Base-by-base conservation (phyloP, 176 grass and related monocot genomes). In the Zoysia pacifica region DNA sequence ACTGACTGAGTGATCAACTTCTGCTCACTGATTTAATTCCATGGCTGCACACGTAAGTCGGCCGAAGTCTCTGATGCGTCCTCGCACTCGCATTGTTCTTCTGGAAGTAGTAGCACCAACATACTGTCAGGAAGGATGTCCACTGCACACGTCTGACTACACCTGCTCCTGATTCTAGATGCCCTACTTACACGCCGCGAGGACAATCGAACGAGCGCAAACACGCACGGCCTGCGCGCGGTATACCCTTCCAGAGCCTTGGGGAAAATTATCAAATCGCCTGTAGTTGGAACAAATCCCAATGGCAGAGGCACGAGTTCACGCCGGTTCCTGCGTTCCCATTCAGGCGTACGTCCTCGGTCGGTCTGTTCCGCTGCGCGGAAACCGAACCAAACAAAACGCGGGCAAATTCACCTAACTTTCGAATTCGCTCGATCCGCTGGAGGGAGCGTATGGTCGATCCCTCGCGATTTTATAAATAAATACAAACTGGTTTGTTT, bases 401-500 rank as follows among this genome's bases (percentile, higher is more conserved):
- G 52, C 8, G 49, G 58, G 73, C 42, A 5, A 45, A 82, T 72
- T 36, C 18, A 72, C 85, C 85, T 18, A 87, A 66, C 67, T 42
- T 56, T 48, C 74, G 50, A 18, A 6, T 61, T 75, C 45, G 58
- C 13, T 40, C 43, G 5, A 51, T 28, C 28, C 28, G 28, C 28
- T 28, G 28, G 28, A 28, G 28, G 28, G 28, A 82, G 52, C 11
- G 5, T 20, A 35, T 68, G 49, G 64, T 56, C 10, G 28, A 28
- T 28, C 28, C 55, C 1, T 43, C 42, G 4, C 2, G 35, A 67
- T 43, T 67, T 51, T 11, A 1, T 1, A 28, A 16, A 55, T 55
- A 5, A 55, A 55, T 58, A 8, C 18, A 48, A 11, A 50, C 54
- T 13, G 37, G 43, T 28, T 65, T 45, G 41, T 78, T 67, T 78